Percentiles rank a stretch among this genome's conserved stretches.
Evolutionary conservation across 2,329 filamentous ascomycete species (phyloP).

Genomic region (Truncatella angustata): DNA sequence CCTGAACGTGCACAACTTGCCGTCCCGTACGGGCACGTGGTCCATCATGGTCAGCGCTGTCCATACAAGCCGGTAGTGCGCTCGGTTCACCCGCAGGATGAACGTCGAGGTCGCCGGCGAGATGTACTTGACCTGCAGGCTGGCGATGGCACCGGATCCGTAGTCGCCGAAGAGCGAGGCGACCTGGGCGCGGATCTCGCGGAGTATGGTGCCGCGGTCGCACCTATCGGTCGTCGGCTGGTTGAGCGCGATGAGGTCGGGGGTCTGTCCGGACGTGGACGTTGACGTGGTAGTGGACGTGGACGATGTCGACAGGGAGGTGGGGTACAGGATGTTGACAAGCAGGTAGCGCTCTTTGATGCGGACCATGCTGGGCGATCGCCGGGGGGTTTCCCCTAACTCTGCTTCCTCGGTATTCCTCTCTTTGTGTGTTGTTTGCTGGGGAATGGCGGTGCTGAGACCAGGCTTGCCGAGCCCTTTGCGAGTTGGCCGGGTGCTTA

Average conservation of each 20-base stretch:
- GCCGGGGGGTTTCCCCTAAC: too few relatives aligned
- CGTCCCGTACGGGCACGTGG: conserved; percentile 58
- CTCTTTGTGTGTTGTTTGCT: too few relatives aligned
- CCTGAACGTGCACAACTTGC: conserved; percentile 71
- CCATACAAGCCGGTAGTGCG: conserved; percentile 87
- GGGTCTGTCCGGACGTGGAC: too few relatives aligned
- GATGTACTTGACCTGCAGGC: conserved; percentile 83
- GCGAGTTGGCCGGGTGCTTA: background rate
- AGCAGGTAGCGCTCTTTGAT: conserved; percentile 95
- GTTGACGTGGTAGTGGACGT: too few relatives aligned
- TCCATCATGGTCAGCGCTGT: conserved; percentile 81
- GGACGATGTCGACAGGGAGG: conserved; percentile 35
- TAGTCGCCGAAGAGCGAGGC: conserved; percentile 82
- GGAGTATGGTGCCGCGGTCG: conserved; percentile 62
- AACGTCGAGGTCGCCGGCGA: conserved; percentile 91
- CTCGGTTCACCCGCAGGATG: conserved; percentile 80
- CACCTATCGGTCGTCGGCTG: conserved; percentile 74
- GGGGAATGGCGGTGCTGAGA: too few relatives aligned
- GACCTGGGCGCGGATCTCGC: conserved; percentile 69
- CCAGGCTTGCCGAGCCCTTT: too few relatives aligned
- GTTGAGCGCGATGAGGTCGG: conserved; percentile 71
- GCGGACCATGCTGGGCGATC: conserved; percentile 70
- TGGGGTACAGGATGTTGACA: conserved; percentile 88
- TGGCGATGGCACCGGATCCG: conserved; percentile 68
- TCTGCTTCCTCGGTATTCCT: too few relatives aligned